A percentile compares a stretch with the other conserved stretches of the same genome.
Conservation (phyloP, 192 early-diverging fungal species). For the Neocallimastix lanati region DNA sequence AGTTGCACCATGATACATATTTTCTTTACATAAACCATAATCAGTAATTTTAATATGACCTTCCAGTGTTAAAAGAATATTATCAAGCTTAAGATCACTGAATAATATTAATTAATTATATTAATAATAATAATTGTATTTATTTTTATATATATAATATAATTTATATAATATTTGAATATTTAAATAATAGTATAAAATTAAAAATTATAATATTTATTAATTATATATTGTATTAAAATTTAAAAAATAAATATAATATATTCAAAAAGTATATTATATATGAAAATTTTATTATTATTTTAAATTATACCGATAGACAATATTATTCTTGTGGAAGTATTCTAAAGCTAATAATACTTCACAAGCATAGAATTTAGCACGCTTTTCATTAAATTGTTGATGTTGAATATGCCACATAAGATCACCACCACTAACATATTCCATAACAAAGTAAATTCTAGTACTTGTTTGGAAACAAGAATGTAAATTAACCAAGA, state of each 20-base stretch:
- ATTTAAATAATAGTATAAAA: no score
- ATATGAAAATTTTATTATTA: background rate
- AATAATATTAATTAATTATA: background rate
- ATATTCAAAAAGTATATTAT: no score
- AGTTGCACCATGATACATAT: background rate
- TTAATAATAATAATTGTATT: background rate
- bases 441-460: background rate
- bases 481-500: background rate
- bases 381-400: background rate
- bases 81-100: slow-evolving; percentile 1
- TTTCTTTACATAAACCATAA: slow-evolving; percentile 2
- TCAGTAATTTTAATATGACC: background rate
- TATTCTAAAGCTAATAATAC: slow-evolving; percentile 1
- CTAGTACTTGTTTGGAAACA: background rate
- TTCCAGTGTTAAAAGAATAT: background rate
- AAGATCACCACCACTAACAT: slow-evolving; percentile 1
- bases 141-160: no score
- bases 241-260: no score
- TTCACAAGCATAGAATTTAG: slow-evolving; percentile 3
- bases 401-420: slow-evolving; percentile 3
- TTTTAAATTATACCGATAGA: background rate
- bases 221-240: no score
- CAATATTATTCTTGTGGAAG: slow-evolving; percentile 1
- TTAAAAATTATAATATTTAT: no score
- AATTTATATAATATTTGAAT: no score